A percentile compares a stretch with the other conserved stretches of the same genome.
Conservation (phyloP, 2,329 filamentous ascomycete genomes). For the Onygena corvina region DNA sequence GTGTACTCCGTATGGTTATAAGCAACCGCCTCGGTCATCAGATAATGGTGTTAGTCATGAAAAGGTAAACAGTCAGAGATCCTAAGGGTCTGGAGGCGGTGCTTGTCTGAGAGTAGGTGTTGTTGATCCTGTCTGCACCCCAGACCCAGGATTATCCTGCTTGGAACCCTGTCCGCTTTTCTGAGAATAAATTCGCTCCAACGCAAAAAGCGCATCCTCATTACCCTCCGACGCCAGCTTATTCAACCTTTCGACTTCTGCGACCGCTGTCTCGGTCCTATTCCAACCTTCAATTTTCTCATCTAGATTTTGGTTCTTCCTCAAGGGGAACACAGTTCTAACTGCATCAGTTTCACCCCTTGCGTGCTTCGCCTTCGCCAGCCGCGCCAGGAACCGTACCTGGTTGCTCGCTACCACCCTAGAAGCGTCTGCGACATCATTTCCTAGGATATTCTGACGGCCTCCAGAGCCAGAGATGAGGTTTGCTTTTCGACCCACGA, state of each 20-base stretch:
- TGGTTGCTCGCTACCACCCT: constrained; percentile 31
- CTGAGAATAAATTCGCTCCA: constrained; percentile 29
- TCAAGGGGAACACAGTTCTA: constrained; percentile 41
- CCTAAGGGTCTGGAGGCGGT: background rate
- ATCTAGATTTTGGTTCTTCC: constrained; percentile 24
- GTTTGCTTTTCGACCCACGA: constrained; percentile 54
- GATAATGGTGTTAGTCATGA: too few relatives aligned
- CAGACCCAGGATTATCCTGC: background rate
- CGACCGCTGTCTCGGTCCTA: constrained; percentile 28
- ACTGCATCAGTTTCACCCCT: constrained; percentile 55
- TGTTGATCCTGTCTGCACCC: constrained; percentile 1
- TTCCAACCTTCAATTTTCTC: constrained; percentile 28
- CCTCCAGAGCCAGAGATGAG: constrained; percentile 38
- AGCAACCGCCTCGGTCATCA: too few relatives aligned
- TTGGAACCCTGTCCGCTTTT: constrained; percentile 10
- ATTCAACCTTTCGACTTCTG: constrained; percentile 28
- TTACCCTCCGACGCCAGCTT: constrained; percentile 29
- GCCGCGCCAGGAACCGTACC: constrained; percentile 49
- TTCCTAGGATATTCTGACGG: constrained; percentile 7
- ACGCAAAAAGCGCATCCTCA: constrained; percentile 23
- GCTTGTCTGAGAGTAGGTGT: background rate
- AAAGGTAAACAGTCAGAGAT: too few relatives aligned
- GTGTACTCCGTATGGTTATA: too few relatives aligned
- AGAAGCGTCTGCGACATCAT: constrained; percentile 11
- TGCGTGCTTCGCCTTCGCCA: constrained; percentile 53